Evolutionary conservation across 805 yeast species (phyloP), one percentile per base, ranked within the genome.

Genomic region (Wickerhamiella cacticola): DNA sequence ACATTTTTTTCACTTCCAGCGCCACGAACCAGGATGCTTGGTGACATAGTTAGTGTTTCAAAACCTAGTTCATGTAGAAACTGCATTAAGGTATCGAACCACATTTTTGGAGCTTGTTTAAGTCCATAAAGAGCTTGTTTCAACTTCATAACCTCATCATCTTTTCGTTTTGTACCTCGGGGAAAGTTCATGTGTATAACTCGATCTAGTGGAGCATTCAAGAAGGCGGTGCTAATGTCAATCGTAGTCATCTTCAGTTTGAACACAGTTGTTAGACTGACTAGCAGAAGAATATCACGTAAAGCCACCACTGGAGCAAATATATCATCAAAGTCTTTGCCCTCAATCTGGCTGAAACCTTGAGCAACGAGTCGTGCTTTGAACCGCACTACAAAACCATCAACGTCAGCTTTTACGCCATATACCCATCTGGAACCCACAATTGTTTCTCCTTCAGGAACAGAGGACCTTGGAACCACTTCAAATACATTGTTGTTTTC

Each of bases 321-420:
- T 7, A 23, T 15, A 8, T 39, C 29, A n/a, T 22, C 42, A 21
- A 7, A 39, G 26, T 39, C 42, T 13, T 10, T 15, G 12, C 29
- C 42, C 22, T 39, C 42, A n/a, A 10, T 10, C 13, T 31, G 35
- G 35, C 16, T 31, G 16, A 39, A 39, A n/a, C 42, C 42, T 10
- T 22, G 26, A 6, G 29, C 42, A 4, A 39, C 42, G 5, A 39
- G 42, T 39, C 42, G 26, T 4, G 42, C 42, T 23, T 39, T 39
- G 8, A 39, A 23, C 16, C 18, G n/a, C 5, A 5, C n/a, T 5
- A 39, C 29, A 18, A 13, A 19, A 5, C 42, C 42, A 22, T 39
- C 29, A 8, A 9, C 29, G 16, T 39, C 24, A 12, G 29, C 18
- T 23, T 39, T 39, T 5, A 39, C 42, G 6, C 23, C n/a, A 12